These are phyloP conservation scores for Calocybe indica DNA, from an alignment of 768 basidiomycete species.

Conservation along the genomic window DNA sequence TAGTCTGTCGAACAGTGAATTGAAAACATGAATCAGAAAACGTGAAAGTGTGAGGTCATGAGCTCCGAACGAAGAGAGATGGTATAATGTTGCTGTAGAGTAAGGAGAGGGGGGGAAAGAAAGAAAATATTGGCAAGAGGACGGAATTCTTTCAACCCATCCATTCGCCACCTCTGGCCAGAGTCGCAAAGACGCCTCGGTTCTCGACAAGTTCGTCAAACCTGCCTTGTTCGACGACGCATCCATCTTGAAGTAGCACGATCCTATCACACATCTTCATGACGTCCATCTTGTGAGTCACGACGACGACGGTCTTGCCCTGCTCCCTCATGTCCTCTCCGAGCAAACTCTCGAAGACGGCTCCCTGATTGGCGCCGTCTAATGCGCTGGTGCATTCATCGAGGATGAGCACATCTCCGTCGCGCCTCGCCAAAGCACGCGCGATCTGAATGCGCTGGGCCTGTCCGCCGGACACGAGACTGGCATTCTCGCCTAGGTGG, in stretches of 20 bases:
- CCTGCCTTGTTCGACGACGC: constrained; percentile 70
- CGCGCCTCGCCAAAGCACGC: constrained; percentile 73
- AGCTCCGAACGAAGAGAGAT: too few species aligned
- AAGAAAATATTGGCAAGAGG: not conserved
- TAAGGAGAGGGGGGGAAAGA: too few species aligned
- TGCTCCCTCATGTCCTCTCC: constrained; percentile 23
- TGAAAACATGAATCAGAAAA: too few species aligned
- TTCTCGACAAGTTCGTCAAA: constrained; percentile 65
- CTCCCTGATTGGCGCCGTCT: constrained; percentile 78
- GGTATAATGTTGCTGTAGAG: too few species aligned
- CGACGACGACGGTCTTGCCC: constrained; percentile 79
- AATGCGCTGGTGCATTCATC: constrained; percentile 96
- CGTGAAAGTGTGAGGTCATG: too few species aligned
- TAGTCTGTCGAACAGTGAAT: too few species aligned
- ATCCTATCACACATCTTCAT: constrained; percentile 94
- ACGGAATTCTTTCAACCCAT: constrained; percentile 14
- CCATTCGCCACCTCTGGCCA: constrained; percentile 74
- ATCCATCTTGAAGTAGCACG: constrained; percentile 73
- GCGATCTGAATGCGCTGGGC: constrained; percentile 92
- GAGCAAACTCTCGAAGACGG: constrained; percentile 73
- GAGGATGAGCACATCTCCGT: constrained; percentile 64
- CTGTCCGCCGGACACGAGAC: constrained; percentile 90
- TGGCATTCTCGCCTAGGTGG: constrained; percentile 83
- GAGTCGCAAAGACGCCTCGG: constrained; percentile 67
- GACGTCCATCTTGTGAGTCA: constrained; percentile 87